Percentiles rank a stretch among this genome's conserved stretches.
Evolutionary conservation across 2,329 filamentous ascomycete genomes (phyloP).

Genomic region (Scedosporium minutisporum): DNA sequence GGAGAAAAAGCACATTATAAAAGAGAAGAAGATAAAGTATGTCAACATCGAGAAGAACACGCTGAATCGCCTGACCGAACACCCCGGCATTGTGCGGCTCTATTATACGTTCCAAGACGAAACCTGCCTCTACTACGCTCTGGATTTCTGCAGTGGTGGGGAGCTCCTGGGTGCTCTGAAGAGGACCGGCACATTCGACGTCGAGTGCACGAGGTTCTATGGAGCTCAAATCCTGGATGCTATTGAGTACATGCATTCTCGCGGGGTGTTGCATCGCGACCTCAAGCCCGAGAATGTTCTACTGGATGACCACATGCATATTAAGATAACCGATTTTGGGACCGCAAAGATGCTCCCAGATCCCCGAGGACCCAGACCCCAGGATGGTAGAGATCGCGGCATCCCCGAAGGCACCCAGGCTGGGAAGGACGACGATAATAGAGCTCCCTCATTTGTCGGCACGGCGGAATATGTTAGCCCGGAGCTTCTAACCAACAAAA

Average conservation of each 20-base stretch:
- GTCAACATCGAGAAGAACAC: conserved; percentile 99
- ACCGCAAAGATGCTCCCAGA: conserved; percentile 78
- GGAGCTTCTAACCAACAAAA: conserved; percentile 92
- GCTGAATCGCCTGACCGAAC: conserved; percentile 87
- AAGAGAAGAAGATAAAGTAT: conserved; percentile 99
- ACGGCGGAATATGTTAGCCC: conserved; percentile 98
- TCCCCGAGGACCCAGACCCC: conserved; percentile 30
- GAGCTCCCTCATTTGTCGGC: conserved; percentile 90
- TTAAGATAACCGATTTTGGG: conserved; percentile 98
- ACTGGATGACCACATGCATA: conserved; percentile 88
- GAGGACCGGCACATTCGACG: conserved; percentile 86
- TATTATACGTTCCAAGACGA: conserved; percentile 99
- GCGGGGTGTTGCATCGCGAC: conserved; percentile 92
- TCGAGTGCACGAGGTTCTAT: conserved; percentile 91
- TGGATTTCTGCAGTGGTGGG: conserved; percentile 86
- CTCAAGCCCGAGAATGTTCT: conserved; percentile 96
- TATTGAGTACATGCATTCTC: conserved; percentile 95
- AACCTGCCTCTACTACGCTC: conserved; percentile 87
- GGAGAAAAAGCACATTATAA: conserved; percentile 98
- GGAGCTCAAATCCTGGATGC: conserved; percentile 89
- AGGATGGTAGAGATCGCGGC: conserved; percentile 28
- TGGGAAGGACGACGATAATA: conserved; percentile 48
- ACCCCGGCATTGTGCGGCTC: conserved; percentile 88
- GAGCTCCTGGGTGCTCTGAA: conserved; percentile 89
- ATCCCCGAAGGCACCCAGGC: conserved; percentile 25